These are phyloP conservation scores for Bacidia gigantensis DNA, from an alignment of 495 filamentous ascomycete species.

Conservation along the genomic window DNA sequence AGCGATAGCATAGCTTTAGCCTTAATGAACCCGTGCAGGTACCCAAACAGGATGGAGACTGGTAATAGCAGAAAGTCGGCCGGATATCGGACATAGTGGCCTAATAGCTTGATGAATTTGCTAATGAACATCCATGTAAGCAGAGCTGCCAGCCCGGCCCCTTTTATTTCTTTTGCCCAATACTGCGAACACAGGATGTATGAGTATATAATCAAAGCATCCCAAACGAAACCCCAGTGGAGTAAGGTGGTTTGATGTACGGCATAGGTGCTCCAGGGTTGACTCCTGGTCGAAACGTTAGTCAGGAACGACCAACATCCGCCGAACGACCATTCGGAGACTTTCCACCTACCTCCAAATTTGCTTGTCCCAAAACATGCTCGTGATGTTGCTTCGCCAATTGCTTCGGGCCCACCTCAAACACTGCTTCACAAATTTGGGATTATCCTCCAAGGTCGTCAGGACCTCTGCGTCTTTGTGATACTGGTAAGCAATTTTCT, in stretches of 20 bases:
- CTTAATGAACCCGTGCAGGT: conserved; percentile 66
- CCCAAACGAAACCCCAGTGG: conserved; percentile 51
- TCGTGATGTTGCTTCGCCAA: conserved; percentile 70
- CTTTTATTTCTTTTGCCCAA: conserved; percentile 30
- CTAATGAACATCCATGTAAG: conserved; percentile 51
- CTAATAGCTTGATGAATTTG: conserved; percentile 64
- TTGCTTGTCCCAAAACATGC: conserved; percentile 54
- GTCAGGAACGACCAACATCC: conserved; percentile 9
- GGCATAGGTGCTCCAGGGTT: conserved; percentile 65
- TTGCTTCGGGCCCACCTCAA: conserved; percentile 71
- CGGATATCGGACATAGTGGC: conserved; percentile 58
- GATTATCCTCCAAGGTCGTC: conserved; percentile 62
- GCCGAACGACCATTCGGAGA: not conserved
- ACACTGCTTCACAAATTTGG: conserved; percentile 64
- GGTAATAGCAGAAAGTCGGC: conserved; percentile 55
- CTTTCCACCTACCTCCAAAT: conserved; percentile 46
- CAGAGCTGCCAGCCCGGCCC: conserved; percentile 36
- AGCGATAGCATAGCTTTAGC: conserved; percentile 58
- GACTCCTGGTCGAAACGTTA: conserved; percentile 37
- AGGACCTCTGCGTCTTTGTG: conserved; percentile 57
- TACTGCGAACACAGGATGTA: conserved; percentile 32
- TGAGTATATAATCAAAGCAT: conserved; percentile 45
- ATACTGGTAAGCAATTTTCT: conserved; percentile 69
- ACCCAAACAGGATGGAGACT: conserved; percentile 63
- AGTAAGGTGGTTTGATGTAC: conserved; percentile 62